Base-by-base conservation (phyloP, 2,329 filamentous ascomycete genomes). In the Didymosphaeria variabile region DNA sequence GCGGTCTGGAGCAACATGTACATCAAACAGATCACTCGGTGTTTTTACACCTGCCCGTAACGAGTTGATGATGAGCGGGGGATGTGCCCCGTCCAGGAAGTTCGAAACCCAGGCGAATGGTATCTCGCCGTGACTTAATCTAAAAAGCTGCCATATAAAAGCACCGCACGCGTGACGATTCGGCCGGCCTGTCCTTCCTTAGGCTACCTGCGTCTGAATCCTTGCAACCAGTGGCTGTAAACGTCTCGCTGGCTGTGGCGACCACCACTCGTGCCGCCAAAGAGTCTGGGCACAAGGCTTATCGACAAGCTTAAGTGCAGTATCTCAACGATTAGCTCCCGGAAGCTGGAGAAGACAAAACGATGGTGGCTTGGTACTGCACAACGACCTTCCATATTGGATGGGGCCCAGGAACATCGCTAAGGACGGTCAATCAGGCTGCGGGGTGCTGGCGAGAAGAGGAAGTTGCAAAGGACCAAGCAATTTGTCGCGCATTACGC, bases 1-100 rank as follows among this genome's bases (percentile, higher is more conserved):
- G n/a, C 21, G 46, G 19, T 45, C 51, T 51, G 34, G 52, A 44
- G 46, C 36, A 34, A 47, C 10, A 34, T 31, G 36, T n/a, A 19
- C n/a, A 36, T 46, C 55, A 54, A 42, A 44, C 38, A 44, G 38
- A 29, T 53, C 49, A 26, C 57, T 36, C 59, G 52, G 46, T 13
- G 46, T 53, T 44, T 57, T 62, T 55, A 60, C 69, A 75, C 71
- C 72, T 75, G 69, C 72, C 72, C 40, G 60, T 69, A 66, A 61
- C 36, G 69, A 67, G 58, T 57, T 69, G 68, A 72, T 59, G 59
- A 60, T 57, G 34, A 29, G 59, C 71, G 69, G 71, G 55, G 64
- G 65, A 65, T 62, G 63, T 53, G 51, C 59, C 68, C 67, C 60
- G 59, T 65, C 66, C 58, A 55, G 69, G 70, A 69, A 70, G 68